Evolutionary conservation across 345 rosid genomes (phyloP), one percentile per base, ranked within the genome.

Genomic region (Hirschfeldia incana): DNA sequence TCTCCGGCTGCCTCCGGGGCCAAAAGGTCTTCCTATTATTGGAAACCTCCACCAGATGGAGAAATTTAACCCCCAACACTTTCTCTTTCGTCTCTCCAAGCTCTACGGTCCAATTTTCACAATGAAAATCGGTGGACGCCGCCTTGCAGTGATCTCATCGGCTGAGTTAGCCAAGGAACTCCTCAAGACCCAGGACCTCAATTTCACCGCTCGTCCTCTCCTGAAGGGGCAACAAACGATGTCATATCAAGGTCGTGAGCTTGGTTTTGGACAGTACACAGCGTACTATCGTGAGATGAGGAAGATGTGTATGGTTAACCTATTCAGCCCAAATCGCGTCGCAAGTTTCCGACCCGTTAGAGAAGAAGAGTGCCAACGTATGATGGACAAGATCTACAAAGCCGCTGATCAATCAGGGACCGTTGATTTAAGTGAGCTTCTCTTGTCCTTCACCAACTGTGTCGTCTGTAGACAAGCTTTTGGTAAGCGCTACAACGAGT

Each of bases 401-500:
- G 76, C 76, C 5, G 81, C 81, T 0, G 81, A 78, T 29, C 72
- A 71, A 37, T 78, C 81, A 37, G 76, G 61, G 10, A 78, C 76
- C 28, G 72, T 78, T 71, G 81, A 78, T 13, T 64, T 78, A 11
- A 78, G 76, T 65, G 81, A 78, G 76, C 76, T 78, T 37, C 60
- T 71, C 33, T 78, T 78, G 67, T 64, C 81, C 5, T 78, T 78
- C 67, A 78, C 81, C 13, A 78, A 78, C 66, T 78, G 81, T 39
- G 81, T 78, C 3, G 81, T 78, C 3, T 78, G 81, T n/a, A 78
- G 81, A 72, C 81, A 78, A 78, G 81, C 76, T 12, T 83, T 83
- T 39, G 86, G 88, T 13, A 79, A 73, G 27, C 76, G 82, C 6
- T 83, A 81, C 39, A 83, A 76, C 8, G 88, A 83, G 68, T 83